These are phyloP conservation scores for Pseudocercospora musae DNA, from an alignment of 2,329 filamentous ascomycete genomes.

Conservation along the genomic window DNA sequence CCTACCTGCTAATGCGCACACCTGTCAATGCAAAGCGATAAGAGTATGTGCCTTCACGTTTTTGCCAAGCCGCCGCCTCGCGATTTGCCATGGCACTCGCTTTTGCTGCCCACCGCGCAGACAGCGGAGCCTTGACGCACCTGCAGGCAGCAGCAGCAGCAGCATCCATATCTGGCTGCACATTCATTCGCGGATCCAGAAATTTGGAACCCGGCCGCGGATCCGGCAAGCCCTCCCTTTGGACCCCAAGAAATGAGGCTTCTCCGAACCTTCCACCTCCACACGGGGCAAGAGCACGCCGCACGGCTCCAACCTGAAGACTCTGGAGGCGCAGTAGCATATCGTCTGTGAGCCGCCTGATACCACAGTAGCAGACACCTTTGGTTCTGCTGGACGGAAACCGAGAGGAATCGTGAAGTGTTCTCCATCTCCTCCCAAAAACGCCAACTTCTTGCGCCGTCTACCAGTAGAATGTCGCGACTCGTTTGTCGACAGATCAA, in stretches of 20 bases:
- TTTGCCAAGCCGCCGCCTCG: background rate
- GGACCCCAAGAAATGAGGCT: background rate
- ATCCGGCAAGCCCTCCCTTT: slow-evolving; percentile 1
- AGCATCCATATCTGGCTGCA: background rate
- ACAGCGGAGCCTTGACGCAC: background rate
- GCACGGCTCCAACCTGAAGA: background rate
- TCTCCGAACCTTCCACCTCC: background rate
- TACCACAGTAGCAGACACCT: background rate
- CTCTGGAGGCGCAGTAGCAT: background rate
- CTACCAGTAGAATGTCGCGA: background rate
- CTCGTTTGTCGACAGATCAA: background rate
- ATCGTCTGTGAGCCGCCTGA: background rate
- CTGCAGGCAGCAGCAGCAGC: too few relatives aligned
- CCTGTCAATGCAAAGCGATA: background rate
- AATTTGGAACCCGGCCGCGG: background rate
- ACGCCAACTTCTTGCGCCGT: background rate
- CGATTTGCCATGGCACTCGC: background rate
- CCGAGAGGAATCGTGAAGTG: background rate
- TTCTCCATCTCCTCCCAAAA: background rate
- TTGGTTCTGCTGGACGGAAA: background rate
- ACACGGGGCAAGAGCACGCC: background rate
- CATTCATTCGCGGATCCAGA: background rate
- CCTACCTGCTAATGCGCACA: background rate
- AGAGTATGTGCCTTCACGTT: background rate
- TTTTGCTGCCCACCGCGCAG: background rate